Evolutionary conservation across 805 yeast genomes (phyloP).

Genomic region (Lachancea lanzarotensis): DNA sequence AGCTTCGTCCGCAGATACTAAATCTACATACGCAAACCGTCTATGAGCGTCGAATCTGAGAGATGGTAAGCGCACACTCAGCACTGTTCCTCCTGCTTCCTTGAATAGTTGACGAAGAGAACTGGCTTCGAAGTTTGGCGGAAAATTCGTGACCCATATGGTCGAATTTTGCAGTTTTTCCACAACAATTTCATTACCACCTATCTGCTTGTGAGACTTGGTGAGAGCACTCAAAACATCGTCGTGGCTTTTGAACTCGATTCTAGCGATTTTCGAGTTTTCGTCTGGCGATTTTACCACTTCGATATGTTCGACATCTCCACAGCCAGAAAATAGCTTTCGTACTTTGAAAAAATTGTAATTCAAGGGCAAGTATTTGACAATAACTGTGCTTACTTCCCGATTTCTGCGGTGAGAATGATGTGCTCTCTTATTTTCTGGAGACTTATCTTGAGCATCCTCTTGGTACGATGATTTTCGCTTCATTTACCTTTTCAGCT

Average conservation of each 20-base stretch:
- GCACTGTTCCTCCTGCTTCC: constrained; percentile 33
- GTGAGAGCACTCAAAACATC: constrained; percentile 56
- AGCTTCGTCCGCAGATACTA: constrained; percentile 38
- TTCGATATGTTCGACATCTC: constrained; percentile 39
- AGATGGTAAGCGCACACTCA: constrained; percentile 59
- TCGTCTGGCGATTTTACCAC: constrained; percentile 18
- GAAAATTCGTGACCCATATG: constrained; percentile 69
- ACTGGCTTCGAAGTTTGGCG: constrained; percentile 43
- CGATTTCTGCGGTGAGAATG: constrained; percentile 34
- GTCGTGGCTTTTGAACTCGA: constrained; percentile 48
- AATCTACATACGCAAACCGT: constrained; percentile 72
- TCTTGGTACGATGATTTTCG: background rate
- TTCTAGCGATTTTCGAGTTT: constrained; percentile 37
- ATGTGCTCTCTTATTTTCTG: background rate
- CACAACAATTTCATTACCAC: constrained; percentile 41
- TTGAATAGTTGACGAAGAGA: constrained; percentile 39
- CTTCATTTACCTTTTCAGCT: background rate
- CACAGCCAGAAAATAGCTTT: constrained; percentile 55
- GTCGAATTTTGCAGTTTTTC: constrained; percentile 42
- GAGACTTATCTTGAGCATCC: background rate
- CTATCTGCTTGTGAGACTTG: constrained; percentile 44
- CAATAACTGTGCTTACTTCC: constrained; percentile 54
- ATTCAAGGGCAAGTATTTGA: constrained; percentile 40
- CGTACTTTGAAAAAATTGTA: constrained; percentile 36
- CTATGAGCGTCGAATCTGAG: constrained; percentile 48